These are phyloP conservation scores for Candida awuae DNA, from an alignment of 805 yeast species.

Conservation along the genomic window DNA sequence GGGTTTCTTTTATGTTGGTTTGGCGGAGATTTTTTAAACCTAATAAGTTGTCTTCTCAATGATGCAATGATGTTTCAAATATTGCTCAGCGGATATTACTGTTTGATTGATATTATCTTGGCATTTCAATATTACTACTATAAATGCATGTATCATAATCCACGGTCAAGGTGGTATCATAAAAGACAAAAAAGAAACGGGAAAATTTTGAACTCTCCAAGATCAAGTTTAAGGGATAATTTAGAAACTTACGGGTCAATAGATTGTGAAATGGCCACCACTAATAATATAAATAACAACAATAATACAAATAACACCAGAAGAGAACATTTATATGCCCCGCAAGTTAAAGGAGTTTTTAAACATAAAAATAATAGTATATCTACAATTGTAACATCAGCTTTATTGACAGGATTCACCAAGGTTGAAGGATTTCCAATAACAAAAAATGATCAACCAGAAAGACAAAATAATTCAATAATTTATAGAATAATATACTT, in stretches of 20 bases:
- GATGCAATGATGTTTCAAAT: conserved; percentile 42
- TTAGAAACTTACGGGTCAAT: conserved; percentile 12
- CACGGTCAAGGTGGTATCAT: conserved; percentile 22
- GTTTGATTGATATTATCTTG: conserved; percentile 40
- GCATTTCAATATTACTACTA: conserved; percentile 43
- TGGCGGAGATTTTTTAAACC: conserved; percentile 51
- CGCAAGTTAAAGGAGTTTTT: conserved; percentile 8
- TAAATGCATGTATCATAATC: conserved; percentile 34
- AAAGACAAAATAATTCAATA: conserved; percentile 18
- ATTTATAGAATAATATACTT: conserved; percentile 15
- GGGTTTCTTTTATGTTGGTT: conserved; percentile 58
- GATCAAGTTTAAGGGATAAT: conserved; percentile 18
- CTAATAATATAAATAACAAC: conserved; percentile 1
- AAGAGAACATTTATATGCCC: not conserved
- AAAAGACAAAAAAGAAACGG: conserved; percentile 13
- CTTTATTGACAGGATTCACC: conserved; percentile 24
- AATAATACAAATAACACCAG: not conserved
- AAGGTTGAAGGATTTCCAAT: conserved; percentile 24
- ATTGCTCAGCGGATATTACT: conserved; percentile 39
- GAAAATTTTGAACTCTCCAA: conserved; percentile 19
- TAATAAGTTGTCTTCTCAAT: conserved; percentile 41
- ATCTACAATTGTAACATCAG: conserved; percentile 4
- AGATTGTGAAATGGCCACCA: not conserved
- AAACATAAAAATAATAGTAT: not conserved
- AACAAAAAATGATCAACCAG: too few species aligned